Conservation (phyloP, 768 basidiomycete genomes). For the Ramaria sp. region DNA sequence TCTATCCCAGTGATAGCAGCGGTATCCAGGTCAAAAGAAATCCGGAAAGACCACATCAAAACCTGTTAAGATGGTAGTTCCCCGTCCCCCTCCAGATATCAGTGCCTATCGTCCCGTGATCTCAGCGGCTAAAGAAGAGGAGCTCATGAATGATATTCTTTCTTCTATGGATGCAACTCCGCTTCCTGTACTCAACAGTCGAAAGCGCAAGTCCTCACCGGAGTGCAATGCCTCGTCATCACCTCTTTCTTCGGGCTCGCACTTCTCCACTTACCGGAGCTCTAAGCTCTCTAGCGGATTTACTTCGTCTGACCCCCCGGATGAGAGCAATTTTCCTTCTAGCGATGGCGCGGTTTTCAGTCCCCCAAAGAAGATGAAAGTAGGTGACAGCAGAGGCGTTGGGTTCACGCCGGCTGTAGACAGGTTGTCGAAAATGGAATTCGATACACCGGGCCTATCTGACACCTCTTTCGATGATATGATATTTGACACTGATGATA, state of each 20-base stretch:
- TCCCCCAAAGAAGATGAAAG: slow-evolving; percentile 58
- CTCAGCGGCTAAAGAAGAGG: slow-evolving; percentile 71
- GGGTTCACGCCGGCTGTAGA: slow-evolving; percentile 45
- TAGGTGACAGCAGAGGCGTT: slow-evolving; percentile 20
- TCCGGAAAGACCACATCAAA: slow-evolving; percentile 31
- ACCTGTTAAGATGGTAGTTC: slow-evolving; percentile 35
- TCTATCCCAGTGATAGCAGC: not conserved
- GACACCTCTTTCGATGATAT: slow-evolving; percentile 41
- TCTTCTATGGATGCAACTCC: slow-evolving; percentile 46
- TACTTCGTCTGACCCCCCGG: slow-evolving; percentile 16
- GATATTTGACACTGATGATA: slow-evolving; percentile 22
- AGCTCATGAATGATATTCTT: slow-evolving; percentile 80
- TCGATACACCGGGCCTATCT: slow-evolving; percentile 37
- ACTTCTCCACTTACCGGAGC: slow-evolving; percentile 25
- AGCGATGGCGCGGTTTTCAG: slow-evolving; percentile 57
- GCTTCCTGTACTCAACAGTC: slow-evolving; percentile 22
- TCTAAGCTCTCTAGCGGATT: slow-evolving; percentile 7
- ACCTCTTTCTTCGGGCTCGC: slow-evolving; percentile 23
- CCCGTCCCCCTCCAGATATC: slow-evolving; percentile 45
- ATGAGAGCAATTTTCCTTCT: slow-evolving; percentile 22
- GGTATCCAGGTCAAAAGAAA: slow-evolving; percentile 9
- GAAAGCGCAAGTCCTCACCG: slow-evolving; percentile 57
- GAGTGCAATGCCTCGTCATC: slow-evolving; percentile 32
- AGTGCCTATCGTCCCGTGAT: slow-evolving; percentile 71
- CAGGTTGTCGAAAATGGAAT: slow-evolving; percentile 46